Evolutionary conservation across 176 grass and related monocot genomes (phyloP).

Genomic region (Ensete glaucum): DNA sequence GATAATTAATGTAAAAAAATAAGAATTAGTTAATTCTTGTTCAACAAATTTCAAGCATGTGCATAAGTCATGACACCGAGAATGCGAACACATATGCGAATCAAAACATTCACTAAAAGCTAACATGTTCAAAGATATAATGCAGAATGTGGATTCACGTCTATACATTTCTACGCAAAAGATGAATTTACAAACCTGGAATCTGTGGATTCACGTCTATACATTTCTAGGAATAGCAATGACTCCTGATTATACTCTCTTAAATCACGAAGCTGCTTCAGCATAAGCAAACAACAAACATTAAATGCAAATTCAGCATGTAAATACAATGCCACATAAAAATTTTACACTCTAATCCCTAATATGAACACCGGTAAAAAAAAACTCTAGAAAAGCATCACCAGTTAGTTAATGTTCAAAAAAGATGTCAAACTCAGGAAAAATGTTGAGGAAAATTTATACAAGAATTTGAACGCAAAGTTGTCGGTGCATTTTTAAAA

Average conservation of each 20-base stretch:
- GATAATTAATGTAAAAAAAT: no score
- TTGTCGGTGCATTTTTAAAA: neutral
- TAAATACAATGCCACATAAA: neutral
- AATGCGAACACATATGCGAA: neutral
- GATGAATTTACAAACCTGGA: constrained; percentile 34
- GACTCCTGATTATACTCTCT: constrained; percentile 37
- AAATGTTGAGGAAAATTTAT: no score
- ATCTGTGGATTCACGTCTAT: constrained; percentile 58
- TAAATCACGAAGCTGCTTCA: constrained; percentile 39
- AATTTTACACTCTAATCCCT: neutral
- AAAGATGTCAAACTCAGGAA: no score
- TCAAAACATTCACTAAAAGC: neutral
- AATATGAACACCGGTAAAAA: neutral
- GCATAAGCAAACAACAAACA: neutral
- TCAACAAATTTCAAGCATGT: no score
- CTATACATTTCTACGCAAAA: constrained; percentile 35
- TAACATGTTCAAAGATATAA: neutral
- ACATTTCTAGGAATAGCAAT: constrained; percentile 55
- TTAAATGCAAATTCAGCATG: constrained; percentile 2
- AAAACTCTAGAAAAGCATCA: neutral
- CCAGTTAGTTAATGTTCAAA: neutral
- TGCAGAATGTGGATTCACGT: constrained; percentile 37
- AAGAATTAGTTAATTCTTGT: no score
- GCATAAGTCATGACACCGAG: no score
- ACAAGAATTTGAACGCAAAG: no score